A percentile compares a stretch with the other conserved stretches of the same genome.
Conservation (phyloP, 228 moss, liverwort and hornwort species). For the Sphagnum fallax region DNA sequence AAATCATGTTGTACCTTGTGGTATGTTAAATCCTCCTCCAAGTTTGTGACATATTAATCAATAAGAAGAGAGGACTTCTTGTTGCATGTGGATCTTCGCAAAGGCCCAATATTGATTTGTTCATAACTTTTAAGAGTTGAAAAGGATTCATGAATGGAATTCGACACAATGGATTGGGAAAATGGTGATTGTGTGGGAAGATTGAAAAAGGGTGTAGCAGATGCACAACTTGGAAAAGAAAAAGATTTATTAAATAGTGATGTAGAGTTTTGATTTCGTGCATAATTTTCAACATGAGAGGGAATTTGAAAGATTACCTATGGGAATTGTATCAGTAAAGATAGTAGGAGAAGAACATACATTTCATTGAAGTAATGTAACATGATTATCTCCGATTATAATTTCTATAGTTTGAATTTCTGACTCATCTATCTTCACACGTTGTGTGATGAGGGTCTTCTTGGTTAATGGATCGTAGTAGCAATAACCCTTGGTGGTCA, state of each 20-base stretch:
- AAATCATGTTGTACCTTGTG: no score
- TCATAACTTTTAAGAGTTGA: no score
- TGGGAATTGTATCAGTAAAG: slow-evolving; percentile 7
- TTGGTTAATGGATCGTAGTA: no score
- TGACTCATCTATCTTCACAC: slow-evolving; percentile 18
- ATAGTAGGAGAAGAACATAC: no score
- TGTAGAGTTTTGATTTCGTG: slow-evolving; percentile 26
- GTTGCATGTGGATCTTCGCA: no score
- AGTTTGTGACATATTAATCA: slow-evolving; percentile 85
- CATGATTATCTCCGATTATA: no score
- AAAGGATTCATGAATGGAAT: no score
- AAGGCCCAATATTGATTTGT: no score
- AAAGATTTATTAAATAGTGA: slow-evolving; percentile 68
- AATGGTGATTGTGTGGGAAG: slow-evolving; percentile 88
- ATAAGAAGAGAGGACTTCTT: slow-evolving; percentile 94
- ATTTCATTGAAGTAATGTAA: no score
- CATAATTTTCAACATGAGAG: slow-evolving; percentile 3
- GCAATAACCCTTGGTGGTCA: no score
- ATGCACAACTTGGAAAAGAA: slow-evolving; percentile 68
- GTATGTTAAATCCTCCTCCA: slow-evolving; percentile 55
- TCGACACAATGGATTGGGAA: slow-evolving; percentile 76
- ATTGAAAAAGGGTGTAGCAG: slow-evolving; percentile 75
- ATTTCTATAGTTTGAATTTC: slow-evolving; percentile 17
- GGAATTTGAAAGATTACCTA: slow-evolving; percentile 16
- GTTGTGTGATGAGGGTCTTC: no score